Percentiles rank a stretch among this genome's conserved stretches.
Evolutionary conservation across 2,329 filamentous ascomycete genomes (phyloP).

Genomic region (Calonectria crousiana): DNA sequence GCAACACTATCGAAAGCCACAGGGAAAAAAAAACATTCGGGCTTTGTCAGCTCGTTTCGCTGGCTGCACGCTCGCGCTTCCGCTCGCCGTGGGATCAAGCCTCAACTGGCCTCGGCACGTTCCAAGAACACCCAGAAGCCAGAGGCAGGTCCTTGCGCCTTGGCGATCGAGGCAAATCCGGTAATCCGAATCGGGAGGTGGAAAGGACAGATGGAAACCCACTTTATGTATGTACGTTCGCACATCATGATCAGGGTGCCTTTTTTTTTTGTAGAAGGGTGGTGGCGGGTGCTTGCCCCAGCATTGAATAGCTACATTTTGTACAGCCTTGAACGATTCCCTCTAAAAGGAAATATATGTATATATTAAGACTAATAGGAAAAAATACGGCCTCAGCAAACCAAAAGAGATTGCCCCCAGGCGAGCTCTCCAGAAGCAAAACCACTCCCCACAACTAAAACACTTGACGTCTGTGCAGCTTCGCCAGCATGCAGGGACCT

Average conservation of each 20-base stretch:
- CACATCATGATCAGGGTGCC: background rate
- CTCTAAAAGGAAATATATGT: background rate
- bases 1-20: background rate
- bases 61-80: background rate
- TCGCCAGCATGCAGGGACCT: background rate
- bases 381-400: background rate
- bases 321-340: no score
- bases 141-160: slow-evolving; percentile 15
- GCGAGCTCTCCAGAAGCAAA: background rate
- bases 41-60: background rate
- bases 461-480: background rate
- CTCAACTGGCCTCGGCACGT: background rate
- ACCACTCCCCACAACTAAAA: background rate
- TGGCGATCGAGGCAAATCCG: slow-evolving; percentile 12
- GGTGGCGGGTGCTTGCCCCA: background rate
- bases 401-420: background rate
- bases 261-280: background rate
- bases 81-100: background rate
- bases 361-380: background rate
- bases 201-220: background rate
- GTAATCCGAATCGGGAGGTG: background rate
- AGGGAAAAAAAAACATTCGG: background rate
- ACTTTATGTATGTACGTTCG: background rate
- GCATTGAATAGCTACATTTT: background rate
- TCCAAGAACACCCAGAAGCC: slow-evolving; percentile 29